These are phyloP conservation scores for Marasmius tenuissimus DNA, from an alignment of 1,284 basidiomycete species.

Conservation along the genomic window DNA sequence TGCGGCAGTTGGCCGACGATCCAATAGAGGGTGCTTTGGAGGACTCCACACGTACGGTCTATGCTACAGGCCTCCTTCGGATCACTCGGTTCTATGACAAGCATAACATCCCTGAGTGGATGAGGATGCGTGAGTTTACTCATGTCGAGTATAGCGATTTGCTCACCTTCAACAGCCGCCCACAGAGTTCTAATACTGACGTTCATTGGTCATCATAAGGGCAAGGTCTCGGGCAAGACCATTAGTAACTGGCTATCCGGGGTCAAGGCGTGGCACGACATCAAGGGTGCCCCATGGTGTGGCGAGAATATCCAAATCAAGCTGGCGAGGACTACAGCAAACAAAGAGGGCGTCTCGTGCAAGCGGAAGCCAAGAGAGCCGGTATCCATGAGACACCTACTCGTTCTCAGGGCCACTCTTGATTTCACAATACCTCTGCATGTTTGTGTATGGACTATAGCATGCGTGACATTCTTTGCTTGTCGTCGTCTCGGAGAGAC, in stretches of 20 bases:
- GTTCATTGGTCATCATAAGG: neutral
- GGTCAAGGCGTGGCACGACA: slow-evolving; percentile 6
- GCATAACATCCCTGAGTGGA: neutral
- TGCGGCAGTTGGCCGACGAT: neutral
- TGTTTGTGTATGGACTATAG: slow-evolving; percentile 7
- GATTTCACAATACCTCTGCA: slow-evolving; percentile 1
- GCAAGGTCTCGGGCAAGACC: neutral
- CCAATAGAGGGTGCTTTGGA: neutral
- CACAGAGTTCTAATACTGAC: neutral
- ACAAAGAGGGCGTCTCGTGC: neutral
- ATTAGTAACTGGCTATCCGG: slow-evolving; percentile 3
- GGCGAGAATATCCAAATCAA: neutral
- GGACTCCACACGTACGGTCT: neutral
- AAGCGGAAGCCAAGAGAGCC: neutral
- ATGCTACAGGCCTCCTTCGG: neutral
- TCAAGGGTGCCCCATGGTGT: slow-evolving; percentile 8
- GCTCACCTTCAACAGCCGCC: too few relatives aligned
- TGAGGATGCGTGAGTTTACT: neutral
- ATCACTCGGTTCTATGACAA: neutral
- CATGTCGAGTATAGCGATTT: too few relatives aligned
- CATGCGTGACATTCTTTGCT: slow-evolving; percentile 3
- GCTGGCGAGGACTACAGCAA: neutral
- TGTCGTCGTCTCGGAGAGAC: slow-evolving; percentile 12
- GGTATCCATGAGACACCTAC: slow-evolving; percentile 1
- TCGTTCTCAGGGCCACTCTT: neutral